Conservation (phyloP, 2,329 filamentous ascomycete species). For the Penicillium sp. region DNA sequence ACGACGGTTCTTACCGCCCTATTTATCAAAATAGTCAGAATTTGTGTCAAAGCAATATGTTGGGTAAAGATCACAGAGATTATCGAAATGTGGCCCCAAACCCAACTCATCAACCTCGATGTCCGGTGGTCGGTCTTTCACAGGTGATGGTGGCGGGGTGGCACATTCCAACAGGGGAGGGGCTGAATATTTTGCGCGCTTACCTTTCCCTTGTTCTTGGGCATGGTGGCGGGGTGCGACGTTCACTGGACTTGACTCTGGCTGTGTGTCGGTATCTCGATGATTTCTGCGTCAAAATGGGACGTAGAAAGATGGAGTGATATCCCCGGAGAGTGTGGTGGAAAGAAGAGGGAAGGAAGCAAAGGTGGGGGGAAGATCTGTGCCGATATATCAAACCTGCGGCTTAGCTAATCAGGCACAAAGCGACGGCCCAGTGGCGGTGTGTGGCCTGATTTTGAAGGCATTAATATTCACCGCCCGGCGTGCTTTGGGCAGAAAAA, state of each 20-base stretch:
- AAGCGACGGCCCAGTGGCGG: slow-evolving; percentile 19
- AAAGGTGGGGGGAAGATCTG: slow-evolving; percentile 28
- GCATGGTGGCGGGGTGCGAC: slow-evolving; percentile 67
- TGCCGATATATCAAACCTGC: slow-evolving; percentile 31
- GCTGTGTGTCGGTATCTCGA: slow-evolving; percentile 20
- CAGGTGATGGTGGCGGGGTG: slow-evolving; percentile 27
- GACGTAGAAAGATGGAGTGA: slow-evolving; percentile 26
- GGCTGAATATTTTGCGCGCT: slow-evolving; percentile 44
- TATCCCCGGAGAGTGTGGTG: slow-evolving; percentile 24
- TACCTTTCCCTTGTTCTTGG: slow-evolving; percentile 99
- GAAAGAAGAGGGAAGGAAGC: slow-evolving; percentile 22
- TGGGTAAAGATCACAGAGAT: background rate
- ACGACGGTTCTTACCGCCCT: slow-evolving; percentile 98
- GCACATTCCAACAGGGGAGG: slow-evolving; percentile 34
- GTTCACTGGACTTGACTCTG: slow-evolving; percentile 35
- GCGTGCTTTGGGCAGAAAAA: slow-evolving; percentile 17
- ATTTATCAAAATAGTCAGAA: slow-evolving; percentile 44
- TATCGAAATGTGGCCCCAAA: slow-evolving; percentile 7
- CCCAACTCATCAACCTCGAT: slow-evolving; percentile 7
- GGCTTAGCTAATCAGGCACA: slow-evolving; percentile 36
- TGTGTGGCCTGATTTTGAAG: slow-evolving; percentile 19
- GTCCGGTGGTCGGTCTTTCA: slow-evolving; percentile 11
- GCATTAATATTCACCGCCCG: background rate
- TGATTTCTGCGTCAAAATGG: slow-evolving; percentile 25
- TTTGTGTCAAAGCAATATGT: slow-evolving; percentile 21